A percentile compares a stretch with the other conserved stretches of the same genome.
These are phyloP conservation scores for Penicillium sp. DNA, from an alignment of 2,329 filamentous ascomycete species.

Conservation along the genomic window DNA sequence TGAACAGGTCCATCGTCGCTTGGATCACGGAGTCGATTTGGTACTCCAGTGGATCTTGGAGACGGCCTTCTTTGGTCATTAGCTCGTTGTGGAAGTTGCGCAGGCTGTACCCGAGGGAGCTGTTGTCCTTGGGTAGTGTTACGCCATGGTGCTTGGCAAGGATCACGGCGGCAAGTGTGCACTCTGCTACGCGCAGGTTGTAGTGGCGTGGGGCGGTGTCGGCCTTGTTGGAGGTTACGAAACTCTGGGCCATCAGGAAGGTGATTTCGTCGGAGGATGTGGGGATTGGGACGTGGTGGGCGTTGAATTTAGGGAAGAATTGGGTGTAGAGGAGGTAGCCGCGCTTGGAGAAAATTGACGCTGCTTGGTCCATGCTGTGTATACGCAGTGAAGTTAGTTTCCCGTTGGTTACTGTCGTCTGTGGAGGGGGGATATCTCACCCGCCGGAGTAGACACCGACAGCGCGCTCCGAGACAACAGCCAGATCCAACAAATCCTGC, in stretches of 20 bases:
- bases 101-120: slow-evolving; percentile 77
- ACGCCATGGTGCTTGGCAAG: slow-evolving; percentile 59
- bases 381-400: neutral
- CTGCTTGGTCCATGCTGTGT: slow-evolving; percentile 84
- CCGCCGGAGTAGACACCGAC: slow-evolving; percentile 96
- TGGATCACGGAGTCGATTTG: slow-evolving; percentile 73
- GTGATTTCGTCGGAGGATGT: slow-evolving; percentile 76
- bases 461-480: slow-evolving; percentile 88
- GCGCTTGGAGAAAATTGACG: slow-evolving; percentile 86
- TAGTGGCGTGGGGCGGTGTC: slow-evolving; percentile 92
- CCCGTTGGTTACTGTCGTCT: neutral
- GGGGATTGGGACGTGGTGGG: slow-evolving; percentile 77
- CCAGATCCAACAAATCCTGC: slow-evolving; percentile 85
- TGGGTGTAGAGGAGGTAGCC: slow-evolving; percentile 86
- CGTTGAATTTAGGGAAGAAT: slow-evolving; percentile 76
- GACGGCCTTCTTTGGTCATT: slow-evolving; percentile 55
- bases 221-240: slow-evolving; percentile 91
- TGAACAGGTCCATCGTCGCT: slow-evolving; percentile 67
- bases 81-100: slow-evolving; percentile 83
- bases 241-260: slow-evolving; percentile 92
- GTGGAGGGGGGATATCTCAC: slow-evolving; percentile 48
- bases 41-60: slow-evolving; percentile 53
- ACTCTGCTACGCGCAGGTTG: slow-evolving; percentile 95
- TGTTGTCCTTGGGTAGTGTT: slow-evolving; percentile 71
- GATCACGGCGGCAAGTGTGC: slow-evolving; percentile 75